Percentiles rank a stretch among this genome's conserved stretches.
Conservation (phyloP, 2,329 filamentous ascomycete genomes). For the Microdochium paspali region DNA sequence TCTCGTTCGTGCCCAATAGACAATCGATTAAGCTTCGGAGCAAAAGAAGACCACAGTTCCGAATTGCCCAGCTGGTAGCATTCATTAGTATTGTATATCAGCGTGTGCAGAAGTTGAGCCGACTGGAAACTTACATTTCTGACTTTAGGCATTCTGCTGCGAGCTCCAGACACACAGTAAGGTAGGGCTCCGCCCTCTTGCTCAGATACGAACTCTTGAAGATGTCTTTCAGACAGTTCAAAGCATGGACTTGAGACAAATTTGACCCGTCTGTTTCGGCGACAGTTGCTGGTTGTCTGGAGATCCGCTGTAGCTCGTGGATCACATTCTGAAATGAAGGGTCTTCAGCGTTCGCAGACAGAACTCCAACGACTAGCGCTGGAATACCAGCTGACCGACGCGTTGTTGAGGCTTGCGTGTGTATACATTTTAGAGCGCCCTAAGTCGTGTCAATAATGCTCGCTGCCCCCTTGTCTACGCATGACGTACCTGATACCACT, state of each 20-base stretch:
- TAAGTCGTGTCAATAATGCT: constrained; percentile 17
- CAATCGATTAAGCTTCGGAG: constrained; percentile 77
- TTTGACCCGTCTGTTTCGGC: constrained; percentile 53
- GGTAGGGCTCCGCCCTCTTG: constrained; percentile 61
- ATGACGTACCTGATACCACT: constrained; percentile 59
- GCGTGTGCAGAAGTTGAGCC: not conserved
- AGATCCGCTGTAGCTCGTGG: constrained; percentile 49
- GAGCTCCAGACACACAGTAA: constrained; percentile 67
- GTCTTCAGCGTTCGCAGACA: constrained; percentile 52
- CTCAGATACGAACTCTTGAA: constrained; percentile 76
- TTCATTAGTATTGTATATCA: constrained; percentile 3
- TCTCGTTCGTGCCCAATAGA: constrained; percentile 68
- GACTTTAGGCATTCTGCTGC: constrained; percentile 73
- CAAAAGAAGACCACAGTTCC: constrained; percentile 86
- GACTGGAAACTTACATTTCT: constrained; percentile 47
- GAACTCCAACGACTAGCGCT: constrained; percentile 71
- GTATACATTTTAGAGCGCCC: constrained; percentile 61
- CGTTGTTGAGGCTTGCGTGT: constrained; percentile 71
- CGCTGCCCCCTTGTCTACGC: constrained; percentile 1
- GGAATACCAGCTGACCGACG: constrained; percentile 88
- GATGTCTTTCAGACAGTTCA: constrained; percentile 88
- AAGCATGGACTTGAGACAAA: constrained; percentile 84
- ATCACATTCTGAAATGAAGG: constrained; percentile 60
- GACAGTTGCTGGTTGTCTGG: constrained; percentile 39
- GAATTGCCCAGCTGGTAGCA: constrained; percentile 69